These are phyloP conservation scores for Aspergillus kassunensis DNA, from an alignment of 495 filamentous ascomycete genomes.

Conservation along the genomic window DNA sequence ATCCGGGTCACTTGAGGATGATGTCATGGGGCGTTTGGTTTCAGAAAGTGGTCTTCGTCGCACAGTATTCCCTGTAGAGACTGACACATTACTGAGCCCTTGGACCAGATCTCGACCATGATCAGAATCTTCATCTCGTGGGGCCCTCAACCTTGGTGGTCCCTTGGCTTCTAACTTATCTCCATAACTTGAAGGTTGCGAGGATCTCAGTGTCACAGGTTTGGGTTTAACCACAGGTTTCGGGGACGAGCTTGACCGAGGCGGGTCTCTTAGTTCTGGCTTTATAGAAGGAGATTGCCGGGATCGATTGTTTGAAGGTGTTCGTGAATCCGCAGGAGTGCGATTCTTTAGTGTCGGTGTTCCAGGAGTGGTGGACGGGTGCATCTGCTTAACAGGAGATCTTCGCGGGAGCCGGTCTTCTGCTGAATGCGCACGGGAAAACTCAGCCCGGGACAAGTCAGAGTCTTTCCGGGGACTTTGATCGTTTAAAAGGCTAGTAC, in stretches of 20 bases:
- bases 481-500: constrained; percentile 24
- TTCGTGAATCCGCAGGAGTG: constrained; percentile 1
- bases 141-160: constrained; percentile 18
- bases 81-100: constrained; percentile 24
- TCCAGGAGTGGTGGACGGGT: constrained; percentile 11
- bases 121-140: not conserved
- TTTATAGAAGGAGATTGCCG: constrained; percentile 15
- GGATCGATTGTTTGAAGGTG: constrained; percentile 4
- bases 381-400: constrained; percentile 13
- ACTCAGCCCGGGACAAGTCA: constrained; percentile 15
- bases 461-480: constrained; percentile 18
- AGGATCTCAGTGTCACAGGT: constrained; percentile 31
- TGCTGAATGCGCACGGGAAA: constrained; percentile 17
- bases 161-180: constrained; percentile 13
- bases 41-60: constrained; percentile 20
- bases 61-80: constrained; percentile 21
- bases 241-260: constrained; percentile 19
- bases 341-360: constrained; percentile 8
- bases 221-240: constrained; percentile 39
- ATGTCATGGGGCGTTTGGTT: constrained; percentile 34
- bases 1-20: constrained; percentile 44
- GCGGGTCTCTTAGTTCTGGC: constrained; percentile 21
- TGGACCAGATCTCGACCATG: constrained; percentile 26
- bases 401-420: constrained; percentile 22
- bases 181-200: constrained; percentile 5